Evolutionary conservation across 2,329 filamentous ascomycete species (phyloP), one percentile per base, ranked within the genome.

Genomic region (Fusarium pilosicola): DNA sequence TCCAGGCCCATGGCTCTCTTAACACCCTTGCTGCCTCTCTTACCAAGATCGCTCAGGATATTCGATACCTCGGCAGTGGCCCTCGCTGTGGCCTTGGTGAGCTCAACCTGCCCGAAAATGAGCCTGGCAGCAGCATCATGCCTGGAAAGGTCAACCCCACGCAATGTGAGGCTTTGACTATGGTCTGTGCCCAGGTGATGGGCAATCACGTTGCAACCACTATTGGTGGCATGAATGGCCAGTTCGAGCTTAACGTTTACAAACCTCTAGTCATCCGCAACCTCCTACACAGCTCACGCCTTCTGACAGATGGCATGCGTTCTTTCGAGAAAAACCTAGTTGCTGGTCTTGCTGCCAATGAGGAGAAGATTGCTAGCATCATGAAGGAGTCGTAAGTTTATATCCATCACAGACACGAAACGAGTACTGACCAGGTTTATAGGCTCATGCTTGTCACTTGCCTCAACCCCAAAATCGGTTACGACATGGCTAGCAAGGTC

Each of bases 101-200:
- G 87, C 90, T 99, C 73, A 90, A 90, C 80, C 91, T 99, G 58
- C 96, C 96, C 32, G 96, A 99, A 87, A 99, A 99, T 86, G 96
- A 99, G 88, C 96, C 96, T 39, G 96, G 96, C 74, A 96, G 93
- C 80, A 97, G 94, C 78, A 98, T 99, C 88, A 99, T 99, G 96
- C 96, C 96, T 49, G 96, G 96, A 80, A 99, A 99, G 88, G 96
- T 99, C 83, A 99, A 99, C 88, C 96, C 96, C 38, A 99, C 96
- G 38, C 96, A 99, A 86, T 97, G 95, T 85, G 96, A 99, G 88
- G 94, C 95, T 71, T 87, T 99, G 83, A 98, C 96, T 78, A 99
- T 99, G 96, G 88, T 98, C 70, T 98, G 96, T 87, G 91, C 94
- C 26, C 96, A 99, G 85, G 96, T 99, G 71, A 97, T 98, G 89